Conservation (phyloP, 176 grass and related monocot genomes). For the Zoysia pacifica region DNA sequence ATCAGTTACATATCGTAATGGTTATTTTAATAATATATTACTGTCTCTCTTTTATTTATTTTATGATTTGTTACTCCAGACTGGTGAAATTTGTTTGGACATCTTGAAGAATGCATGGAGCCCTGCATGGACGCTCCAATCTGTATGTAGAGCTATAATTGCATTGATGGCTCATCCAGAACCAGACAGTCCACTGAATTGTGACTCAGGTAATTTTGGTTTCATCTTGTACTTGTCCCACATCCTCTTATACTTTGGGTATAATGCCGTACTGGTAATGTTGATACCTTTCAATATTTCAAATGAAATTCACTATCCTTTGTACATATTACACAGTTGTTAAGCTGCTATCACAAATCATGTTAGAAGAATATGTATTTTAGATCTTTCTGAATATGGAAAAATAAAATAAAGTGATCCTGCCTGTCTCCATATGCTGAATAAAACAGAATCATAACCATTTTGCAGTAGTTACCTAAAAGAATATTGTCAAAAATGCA, state of each 20-base stretch:
- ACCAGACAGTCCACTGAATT: conserved; percentile 95
- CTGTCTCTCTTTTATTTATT: not conserved
- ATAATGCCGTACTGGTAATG: not conserved
- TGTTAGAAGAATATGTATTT: not conserved
- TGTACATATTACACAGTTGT: not conserved
- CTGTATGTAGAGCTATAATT: conserved; percentile 97
- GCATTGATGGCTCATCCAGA: conserved; percentile 98
- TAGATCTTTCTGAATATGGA: not conserved
- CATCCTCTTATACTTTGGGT: not conserved
- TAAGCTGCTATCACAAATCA: not conserved
- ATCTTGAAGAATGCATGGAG: conserved; percentile 99
- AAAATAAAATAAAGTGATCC: not conserved
- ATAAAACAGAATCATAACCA: not conserved
- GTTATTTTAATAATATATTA: not conserved
- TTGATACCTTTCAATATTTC: not conserved
- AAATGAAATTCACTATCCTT: not conserved
- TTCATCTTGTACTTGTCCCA: not conserved
- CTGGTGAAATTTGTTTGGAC: conserved; percentile 97
- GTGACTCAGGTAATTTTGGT: conserved; percentile 79
- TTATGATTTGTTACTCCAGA: conserved; percentile 46
- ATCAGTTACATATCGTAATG: not conserved
- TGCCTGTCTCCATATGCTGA: not conserved
- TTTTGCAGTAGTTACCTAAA: not conserved
- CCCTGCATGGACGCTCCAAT: conserved; percentile 97
- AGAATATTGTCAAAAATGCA: not conserved